These are phyloP conservation scores for Arabis alpina DNA, from an alignment of 345 rosid species.

Conservation along the genomic window DNA sequence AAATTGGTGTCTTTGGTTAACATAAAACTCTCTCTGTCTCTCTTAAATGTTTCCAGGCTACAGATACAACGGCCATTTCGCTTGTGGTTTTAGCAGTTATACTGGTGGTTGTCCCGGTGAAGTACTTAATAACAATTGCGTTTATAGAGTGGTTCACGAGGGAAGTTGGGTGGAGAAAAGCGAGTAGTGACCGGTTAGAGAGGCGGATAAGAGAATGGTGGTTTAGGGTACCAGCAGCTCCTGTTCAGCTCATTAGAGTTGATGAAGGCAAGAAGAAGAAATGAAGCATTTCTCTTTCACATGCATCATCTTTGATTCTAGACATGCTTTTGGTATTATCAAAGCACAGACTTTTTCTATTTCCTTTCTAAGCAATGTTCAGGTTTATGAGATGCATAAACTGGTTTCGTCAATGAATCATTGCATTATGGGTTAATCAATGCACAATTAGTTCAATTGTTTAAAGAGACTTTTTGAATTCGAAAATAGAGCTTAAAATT, in stretches of 20 bases:
- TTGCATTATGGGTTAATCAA: neutral
- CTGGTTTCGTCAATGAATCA: neutral
- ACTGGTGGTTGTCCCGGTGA: slow-evolving; percentile 65
- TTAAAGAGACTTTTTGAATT: no score
- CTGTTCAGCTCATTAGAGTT: slow-evolving; percentile 64
- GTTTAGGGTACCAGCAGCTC: slow-evolving; percentile 90
- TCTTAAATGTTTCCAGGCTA: slow-evolving; percentile 56
- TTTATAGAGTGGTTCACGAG: slow-evolving; percentile 80
- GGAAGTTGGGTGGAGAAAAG: slow-evolving; percentile 74
- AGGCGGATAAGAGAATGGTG: slow-evolving; percentile 95
- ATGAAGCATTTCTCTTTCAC: slow-evolving; percentile 28
- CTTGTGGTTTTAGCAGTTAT: slow-evolving; percentile 57
- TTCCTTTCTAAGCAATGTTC: neutral
- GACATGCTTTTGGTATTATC: slow-evolving; percentile 3
- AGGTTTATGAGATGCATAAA: slow-evolving; percentile 1
- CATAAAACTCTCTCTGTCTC: neutral
- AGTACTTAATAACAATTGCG: slow-evolving; percentile 51
- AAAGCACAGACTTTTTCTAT: neutral
- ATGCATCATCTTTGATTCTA: slow-evolving; percentile 9
- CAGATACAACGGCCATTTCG: slow-evolving; percentile 65
- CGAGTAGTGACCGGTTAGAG: slow-evolving; percentile 64
- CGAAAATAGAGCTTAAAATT: no score
- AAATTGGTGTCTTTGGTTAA: neutral
- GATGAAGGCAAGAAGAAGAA: slow-evolving; percentile 74
- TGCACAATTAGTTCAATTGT: no score